Base-by-base conservation (phyloP, 345 rosid species). In the Boechera stricta region DNA sequence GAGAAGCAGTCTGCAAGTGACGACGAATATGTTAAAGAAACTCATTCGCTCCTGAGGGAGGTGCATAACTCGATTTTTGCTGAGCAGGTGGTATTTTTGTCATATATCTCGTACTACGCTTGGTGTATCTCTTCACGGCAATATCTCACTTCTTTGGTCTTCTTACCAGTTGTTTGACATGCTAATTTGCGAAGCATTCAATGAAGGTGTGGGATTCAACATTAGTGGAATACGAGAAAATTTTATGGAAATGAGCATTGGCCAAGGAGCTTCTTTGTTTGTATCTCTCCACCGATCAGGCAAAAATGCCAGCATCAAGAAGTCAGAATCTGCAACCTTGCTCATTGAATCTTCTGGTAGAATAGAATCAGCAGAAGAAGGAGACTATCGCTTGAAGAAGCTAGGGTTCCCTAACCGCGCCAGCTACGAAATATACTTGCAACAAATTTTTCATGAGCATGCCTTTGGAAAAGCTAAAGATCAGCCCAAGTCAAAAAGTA, bases 171-270 rank as follows among this genome's bases (percentile, higher is more conserved):
- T 91, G 51, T 95, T 92, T 88, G 89, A 92, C 74, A 82, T 89
- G 81, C 85, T 92, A 72, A 91, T 85, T 68, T 88, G 90, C 1
- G 98, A 89, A 84, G 93, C 96, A 67, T 85, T 87, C 69, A 85
- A 77, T 72, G 94, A 88, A 83, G 87, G 94, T 77, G 60, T 63
- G 31, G 96, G 96, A 59, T 87, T 91, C 75, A 92, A 72, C 79
- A 87, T 95, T 61, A 87, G 90, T 69, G 98, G 96, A 76, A 88
- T 92, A 52, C 86, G 82, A 54, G 99, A 95, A 81, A 92, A 91
- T 71, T 86, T 84, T 83, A 76, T 95, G 57, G 94, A 88, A 66
- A 78, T 92, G 78, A 85, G 88, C 86, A 78, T 88, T 11, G 87
- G 86, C 75, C 91, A 86, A 74, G 98, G 90, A 81, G 86, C 84